Percentiles rank a stretch among this genome's conserved stretches.
These are phyloP conservation scores for Clavaria fumosa DNA, from an alignment of 768 basidiomycete species.

Conservation along the genomic window DNA sequence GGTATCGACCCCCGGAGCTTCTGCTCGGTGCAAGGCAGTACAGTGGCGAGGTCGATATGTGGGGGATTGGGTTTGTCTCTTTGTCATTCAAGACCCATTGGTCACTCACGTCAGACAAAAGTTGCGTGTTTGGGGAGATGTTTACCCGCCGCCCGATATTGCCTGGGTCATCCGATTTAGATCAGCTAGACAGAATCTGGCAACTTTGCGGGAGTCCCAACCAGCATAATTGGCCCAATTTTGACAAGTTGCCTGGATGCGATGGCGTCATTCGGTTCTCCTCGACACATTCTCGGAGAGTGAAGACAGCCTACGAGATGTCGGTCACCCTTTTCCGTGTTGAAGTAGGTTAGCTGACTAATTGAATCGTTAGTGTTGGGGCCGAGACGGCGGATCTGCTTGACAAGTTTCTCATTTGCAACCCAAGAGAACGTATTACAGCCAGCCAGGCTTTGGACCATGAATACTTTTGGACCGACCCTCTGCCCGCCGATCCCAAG, in stretches of 20 bases:
- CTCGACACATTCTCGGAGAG: conserved; percentile 31
- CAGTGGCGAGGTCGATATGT: conserved; percentile 90
- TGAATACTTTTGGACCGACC: conserved; percentile 89
- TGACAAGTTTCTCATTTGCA: conserved; percentile 67
- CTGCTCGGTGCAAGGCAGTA: conserved; percentile 81
- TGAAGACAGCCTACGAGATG: conserved; percentile 46
- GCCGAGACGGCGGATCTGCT: conserved; percentile 66
- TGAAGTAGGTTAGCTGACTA: conserved; percentile 3
- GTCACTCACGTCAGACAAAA: conserved; percentile 15
- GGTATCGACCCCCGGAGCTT: conserved; percentile 91
- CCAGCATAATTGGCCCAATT: conserved; percentile 68
- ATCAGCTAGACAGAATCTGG: conserved; percentile 86
- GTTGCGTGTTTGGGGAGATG: conserved; percentile 97
- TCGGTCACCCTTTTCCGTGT: conserved; percentile 20
- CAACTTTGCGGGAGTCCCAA: conserved; percentile 79
- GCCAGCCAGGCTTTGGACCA: conserved; percentile 81
- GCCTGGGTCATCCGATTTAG: conserved; percentile 76
- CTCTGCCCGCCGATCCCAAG: conserved; percentile 73
- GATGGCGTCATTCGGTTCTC: conserved; percentile 59
- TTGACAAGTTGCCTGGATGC: conserved; percentile 59
- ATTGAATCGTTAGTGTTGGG: conserved; percentile 29
- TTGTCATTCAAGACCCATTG: background rate
- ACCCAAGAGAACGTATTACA: conserved; percentile 73
- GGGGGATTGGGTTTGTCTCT: conserved; percentile 78
- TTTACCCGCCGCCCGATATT: conserved; percentile 77